Conservation (phyloP, 1,284 basidiomycete species). For the Microbotryum violaceum region DNA sequence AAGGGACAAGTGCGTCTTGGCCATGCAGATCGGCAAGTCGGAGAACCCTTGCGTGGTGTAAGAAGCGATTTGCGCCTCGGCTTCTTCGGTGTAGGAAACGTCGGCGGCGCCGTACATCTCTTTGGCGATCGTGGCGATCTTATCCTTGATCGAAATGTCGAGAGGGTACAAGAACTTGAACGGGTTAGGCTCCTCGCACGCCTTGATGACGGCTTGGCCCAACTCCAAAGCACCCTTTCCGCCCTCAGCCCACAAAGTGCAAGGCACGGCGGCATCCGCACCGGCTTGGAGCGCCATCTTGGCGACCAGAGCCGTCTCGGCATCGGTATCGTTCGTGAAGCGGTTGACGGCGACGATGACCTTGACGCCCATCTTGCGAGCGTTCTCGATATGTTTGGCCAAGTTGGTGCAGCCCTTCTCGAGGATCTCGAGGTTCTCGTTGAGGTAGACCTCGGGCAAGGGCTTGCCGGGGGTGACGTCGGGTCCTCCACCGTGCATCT, state of each 20-base stretch:
- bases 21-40: conserved; percentile 60
- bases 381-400: conserved; percentile 88
- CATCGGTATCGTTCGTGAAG: conserved; percentile 86
- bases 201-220: conserved; percentile 74
- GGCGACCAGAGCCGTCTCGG: conserved; percentile 80
- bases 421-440: conserved; percentile 85
- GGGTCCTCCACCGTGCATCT: conserved; percentile 98
- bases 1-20: conserved; percentile 96
- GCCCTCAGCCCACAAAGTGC: conserved; percentile 94
- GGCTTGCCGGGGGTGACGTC: conserved; percentile 95
- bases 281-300: conserved; percentile 73
- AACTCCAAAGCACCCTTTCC: conserved; percentile 78
- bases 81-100: conserved; percentile 58
- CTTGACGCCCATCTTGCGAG: conserved; percentile 92
- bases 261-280: conserved; percentile 89
- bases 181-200: conserved; percentile 61
- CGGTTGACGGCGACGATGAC: conserved; percentile 93
- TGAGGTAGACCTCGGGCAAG: conserved; percentile 84
- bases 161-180: conserved; percentile 81
- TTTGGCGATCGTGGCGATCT: conserved; percentile 76
- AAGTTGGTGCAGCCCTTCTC: conserved; percentile 90
- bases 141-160: conserved; percentile 71
- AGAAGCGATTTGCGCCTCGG: conserved; percentile 76
- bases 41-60: conserved; percentile 87
- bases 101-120: conserved; percentile 87